These are phyloP conservation scores for Daedaleopsis nitida DNA, from an alignment of 768 basidiomycete genomes.

Conservation along the genomic window DNA sequence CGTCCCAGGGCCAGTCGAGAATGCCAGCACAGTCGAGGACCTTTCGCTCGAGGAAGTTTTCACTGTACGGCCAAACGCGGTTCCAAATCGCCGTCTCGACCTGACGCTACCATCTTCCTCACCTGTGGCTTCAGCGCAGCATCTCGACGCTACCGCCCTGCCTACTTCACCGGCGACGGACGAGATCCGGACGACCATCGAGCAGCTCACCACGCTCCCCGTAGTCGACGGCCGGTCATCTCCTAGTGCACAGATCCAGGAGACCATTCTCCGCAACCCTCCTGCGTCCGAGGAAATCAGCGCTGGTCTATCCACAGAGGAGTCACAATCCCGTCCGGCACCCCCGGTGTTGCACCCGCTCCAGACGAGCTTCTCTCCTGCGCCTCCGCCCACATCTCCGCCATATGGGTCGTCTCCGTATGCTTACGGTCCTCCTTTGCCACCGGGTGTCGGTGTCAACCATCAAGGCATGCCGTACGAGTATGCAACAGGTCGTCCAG, in stretches of 20 bases:
- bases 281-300: slow-evolving; percentile 27
- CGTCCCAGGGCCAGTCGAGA: slow-evolving; percentile 22
- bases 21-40: slow-evolving; percentile 36
- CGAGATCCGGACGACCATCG: slow-evolving; percentile 6
- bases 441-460: slow-evolving; percentile 74
- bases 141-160: background rate
- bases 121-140: slow-evolving; percentile 14
- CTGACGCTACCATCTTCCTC: slow-evolving; percentile 28
- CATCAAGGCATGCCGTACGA: slow-evolving; percentile 83
- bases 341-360: slow-evolving; percentile 45
- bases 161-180: background rate
- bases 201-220: slow-evolving; percentile 11
- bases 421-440: slow-evolving; percentile 52
- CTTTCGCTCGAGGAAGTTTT: slow-evolving; percentile 56
- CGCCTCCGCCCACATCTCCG: slow-evolving; percentile 49
- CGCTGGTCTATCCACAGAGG: slow-evolving; percentile 5
- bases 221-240: slow-evolving; percentile 10
- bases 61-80: slow-evolving; percentile 54
- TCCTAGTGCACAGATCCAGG: slow-evolving; percentile 41
- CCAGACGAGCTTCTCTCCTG: slow-evolving; percentile 45
- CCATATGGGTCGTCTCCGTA: slow-evolving; percentile 67
- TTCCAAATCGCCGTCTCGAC: slow-evolving; percentile 35
- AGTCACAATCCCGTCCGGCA: slow-evolving; percentile 27
- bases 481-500: slow-evolving; percentile 77
- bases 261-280: slow-evolving; percentile 47